phyloP scores from a whole-genome alignment of 371 early-diverging fungal species.

The Mortierella sp. region DNA sequence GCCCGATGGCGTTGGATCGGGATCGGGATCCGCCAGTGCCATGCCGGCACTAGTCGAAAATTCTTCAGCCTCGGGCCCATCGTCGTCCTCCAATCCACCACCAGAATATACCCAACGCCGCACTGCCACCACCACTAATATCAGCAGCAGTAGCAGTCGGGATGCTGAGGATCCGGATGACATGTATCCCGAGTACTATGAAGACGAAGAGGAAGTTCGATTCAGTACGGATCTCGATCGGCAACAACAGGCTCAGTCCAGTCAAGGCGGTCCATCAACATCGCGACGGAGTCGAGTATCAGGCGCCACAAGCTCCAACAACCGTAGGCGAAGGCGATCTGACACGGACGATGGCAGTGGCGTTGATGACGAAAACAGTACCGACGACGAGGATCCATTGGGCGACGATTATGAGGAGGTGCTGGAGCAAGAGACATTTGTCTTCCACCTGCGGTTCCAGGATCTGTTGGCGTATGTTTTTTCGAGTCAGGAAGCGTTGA shows the following conservation, averaged over 20 bases:
- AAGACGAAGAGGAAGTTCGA: slow-evolving; percentile 55
- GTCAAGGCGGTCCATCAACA: neutral
- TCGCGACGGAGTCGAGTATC: neutral
- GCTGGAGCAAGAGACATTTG: slow-evolving; percentile 49
- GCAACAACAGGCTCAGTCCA: neutral
- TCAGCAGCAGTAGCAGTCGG: neutral
- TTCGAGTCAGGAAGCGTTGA: slow-evolving; percentile 34
- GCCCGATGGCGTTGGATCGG: neutral
- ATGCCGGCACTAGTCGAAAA: neutral
- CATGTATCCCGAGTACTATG: slow-evolving; percentile 52
- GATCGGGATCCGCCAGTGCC: neutral
- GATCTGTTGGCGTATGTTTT: slow-evolving; percentile 37
- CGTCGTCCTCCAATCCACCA: slow-evolving; percentile 1
- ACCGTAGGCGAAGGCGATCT: neutral
- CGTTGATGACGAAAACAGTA: neutral
- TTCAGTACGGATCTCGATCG: slow-evolving; percentile 27
- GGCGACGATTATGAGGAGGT: slow-evolving; percentile 44
- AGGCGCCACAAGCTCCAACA: neutral
- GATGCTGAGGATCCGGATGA: slow-evolving; percentile 12
- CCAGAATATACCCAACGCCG: slow-evolving; percentile 23
- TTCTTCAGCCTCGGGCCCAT: neutral
- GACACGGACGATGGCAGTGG: slow-evolving; percentile 7
- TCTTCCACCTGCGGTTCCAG: slow-evolving; percentile 36
- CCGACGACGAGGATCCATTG: slow-evolving; percentile 34
- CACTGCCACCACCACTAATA: too few species aligned